phyloP scores from a whole-genome alignment of 805 yeast genomes.

The Yarrowia sp. region DNA sequence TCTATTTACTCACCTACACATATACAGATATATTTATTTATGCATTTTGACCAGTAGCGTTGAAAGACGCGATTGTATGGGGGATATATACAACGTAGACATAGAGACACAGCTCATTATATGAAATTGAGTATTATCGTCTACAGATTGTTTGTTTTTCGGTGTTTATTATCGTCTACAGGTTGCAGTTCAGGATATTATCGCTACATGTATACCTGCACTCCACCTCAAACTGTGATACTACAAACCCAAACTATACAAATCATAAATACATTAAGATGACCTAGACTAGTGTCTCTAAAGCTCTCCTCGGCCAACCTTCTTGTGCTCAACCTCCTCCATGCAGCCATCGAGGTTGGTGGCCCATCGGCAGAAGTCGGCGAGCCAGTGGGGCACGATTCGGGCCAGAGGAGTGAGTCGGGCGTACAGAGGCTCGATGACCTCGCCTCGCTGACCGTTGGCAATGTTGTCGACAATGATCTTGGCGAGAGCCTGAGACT shows the following conservation, averaged over 20 bases:
- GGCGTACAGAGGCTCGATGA: slow-evolving; percentile 74
- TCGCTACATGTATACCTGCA: no score
- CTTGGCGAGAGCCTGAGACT: slow-evolving; percentile 62
- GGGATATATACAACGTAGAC: no score
- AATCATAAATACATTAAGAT: slow-evolving; percentile 16
- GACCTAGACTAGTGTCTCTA: background rate
- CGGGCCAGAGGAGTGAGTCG: slow-evolving; percentile 53
- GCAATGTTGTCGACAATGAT: slow-evolving; percentile 54
- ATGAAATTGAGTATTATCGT: no score
- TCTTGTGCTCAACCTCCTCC: slow-evolving; percentile 26
- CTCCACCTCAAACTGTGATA: no score
- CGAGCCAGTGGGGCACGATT: slow-evolving; percentile 21
- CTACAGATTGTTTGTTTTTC: no score
- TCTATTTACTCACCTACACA: slow-evolving; percentile 22
- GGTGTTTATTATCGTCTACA: no score
- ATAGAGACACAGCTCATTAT: no score
- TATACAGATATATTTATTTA: slow-evolving; percentile 24
- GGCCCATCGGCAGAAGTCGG: slow-evolving; percentile 20
- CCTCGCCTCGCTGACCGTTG: slow-evolving; percentile 62
- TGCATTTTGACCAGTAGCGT: slow-evolving; percentile 8
- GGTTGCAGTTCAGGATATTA: no score
- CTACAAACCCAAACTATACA: no score
- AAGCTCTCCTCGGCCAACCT: slow-evolving; percentile 21
- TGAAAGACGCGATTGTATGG: no score
- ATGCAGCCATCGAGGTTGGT: slow-evolving; percentile 22